Evolutionary conservation across 2,329 filamentous ascomycete genomes (phyloP), one percentile per base, ranked within the genome.

Genomic region (Xylariaceae sp.): DNA sequence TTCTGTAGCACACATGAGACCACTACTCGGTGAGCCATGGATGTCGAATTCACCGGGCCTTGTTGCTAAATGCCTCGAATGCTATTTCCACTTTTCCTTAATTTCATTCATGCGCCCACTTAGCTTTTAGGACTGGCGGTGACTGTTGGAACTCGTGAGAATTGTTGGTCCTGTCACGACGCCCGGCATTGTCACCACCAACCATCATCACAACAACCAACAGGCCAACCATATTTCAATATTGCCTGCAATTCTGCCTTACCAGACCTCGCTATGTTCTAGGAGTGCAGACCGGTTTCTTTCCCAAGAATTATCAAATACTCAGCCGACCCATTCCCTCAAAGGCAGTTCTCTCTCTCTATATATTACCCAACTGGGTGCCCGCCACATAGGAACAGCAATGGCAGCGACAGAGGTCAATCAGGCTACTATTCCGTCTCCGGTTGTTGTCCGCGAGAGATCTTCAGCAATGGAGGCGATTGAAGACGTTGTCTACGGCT

Each of bases 401-500:
- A 64, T 64, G 62, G 58, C 58, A 44, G 54, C 53, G 35, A 56
- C 55, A 38, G 45, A 57, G 49, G 51, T 50, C 39, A 50, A 50
- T 22, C 52, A 50, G 37, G 34, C 53, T 36, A 43, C 52, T 45
- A 44, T 55, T 40, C 47, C 58, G 40, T 52, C 58, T 43, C 50
- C 55, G 20, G 19, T 41, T 40, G 34, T 40, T 14, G 25, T 40
- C 5, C 47, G 45, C 7, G 37, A 37, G 21, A 62, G 50, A 25
- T 62, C 71, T 6, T 71, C 73, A 22, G 64, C 69, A 8, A 67
- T 74, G 56, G 85, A 93, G 60, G 88, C 88, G 5, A 60, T 92
- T 33, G 91, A 95, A 67, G 91, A 97, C 62, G 80, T 98, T 45
- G 63, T 85, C 10, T 97, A 89, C 65, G 93, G 93, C 64, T 96